Evolutionary conservation across 805 yeast species (phyloP), one percentile per base, ranked within the genome.

Genomic region (Yamadazyma olivae): DNA sequence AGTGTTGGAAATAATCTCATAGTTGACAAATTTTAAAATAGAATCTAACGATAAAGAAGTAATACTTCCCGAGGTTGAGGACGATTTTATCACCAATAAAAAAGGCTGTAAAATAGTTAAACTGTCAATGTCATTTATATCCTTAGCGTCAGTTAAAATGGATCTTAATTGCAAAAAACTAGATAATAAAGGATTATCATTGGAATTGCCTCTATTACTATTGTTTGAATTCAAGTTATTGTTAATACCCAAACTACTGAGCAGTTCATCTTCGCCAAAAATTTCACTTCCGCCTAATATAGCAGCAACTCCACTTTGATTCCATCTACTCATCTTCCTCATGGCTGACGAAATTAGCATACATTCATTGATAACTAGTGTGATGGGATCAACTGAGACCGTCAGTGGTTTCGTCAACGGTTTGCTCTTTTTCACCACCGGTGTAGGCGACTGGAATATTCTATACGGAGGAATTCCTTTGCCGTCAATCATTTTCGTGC

Each of bases 341-440:
- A 93, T 88, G 16, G 93, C 89, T 14, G 95, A 81, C 14, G 91
- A 78, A 35, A 93, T 75, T 39, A 81, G 73, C 52, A 87, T 83
- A 57, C 96, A 88, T 64, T 93, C 98, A 54, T 85, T 84, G 42
- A 88, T 80, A 46, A 88, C 83, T 48, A 91, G 77, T 1, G 95
- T 83, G 38, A 83, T 74, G 10, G 95, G 85, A 57, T 86, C 90
- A 34, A 85, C 71, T 6, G 91, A 60, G 9, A 20, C 23, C 10
- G 23, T 10, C n/a, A n/a, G n/a, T n/a, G n/a, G n/a, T n/a, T n/a
- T n/a, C n/a, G n/a, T 7, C 9, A 3, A 24, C 29, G 21, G 14
- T 25, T 22, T 30, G n/a, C 22, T 20, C 7, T 22, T n/a, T 13
- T 24, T 9, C 29, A 19, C 36, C 12, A 22, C 31, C 15, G 36